Evolutionary conservation across 306 rosid genomes (phyloP), one percentile per base, ranked within the genome.

Genomic region (Cicer arietinum): DNA sequence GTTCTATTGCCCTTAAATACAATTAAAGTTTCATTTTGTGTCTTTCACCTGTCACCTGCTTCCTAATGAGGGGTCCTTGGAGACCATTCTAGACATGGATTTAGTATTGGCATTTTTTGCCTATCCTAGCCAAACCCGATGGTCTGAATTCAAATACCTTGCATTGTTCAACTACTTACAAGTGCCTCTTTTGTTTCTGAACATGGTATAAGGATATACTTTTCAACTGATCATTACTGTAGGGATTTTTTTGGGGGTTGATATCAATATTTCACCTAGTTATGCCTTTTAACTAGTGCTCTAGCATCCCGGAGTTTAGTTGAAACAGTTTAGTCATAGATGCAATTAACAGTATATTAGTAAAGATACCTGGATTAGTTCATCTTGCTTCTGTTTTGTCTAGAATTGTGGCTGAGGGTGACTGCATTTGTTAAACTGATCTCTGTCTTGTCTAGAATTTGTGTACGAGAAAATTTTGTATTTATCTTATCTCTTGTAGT

Each of bases 1-100:
- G 92, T 80, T 75, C 41, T 80, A 44, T 71, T 80, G 59, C 81
- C 46, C 67, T 61, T 47, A 37, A 7, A 35, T 57, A 74, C 59
- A 68, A 67, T 53, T 56, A 66, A 50, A 62, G 10, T 44, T 77
- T 76, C 69, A 66, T 78, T 73, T 50, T 57, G 46, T 43, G 30
- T 60, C 69, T 70, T 52, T 63, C 61, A 30, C 52, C 7, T 59
- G 72, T 57, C 48, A 10, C 39, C 9, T 58, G 45, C 77, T 59
- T 82, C 45, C 25, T 62, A 48, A 22, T 51, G 42, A 46, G 58
- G 58, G 56, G 51, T 53, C 72, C 64, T 44, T 58, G 68, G 52
- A 54, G 69, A 46, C 57, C 68, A 62, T 63, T 56, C 8, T 43
- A 22, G 54, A 67, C 76, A 59, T 67, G 67, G 66, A 77, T 73